Evolutionary conservation across 768 basidiomycete genomes (phyloP).

Genomic region (Leccinum boreale): DNA sequence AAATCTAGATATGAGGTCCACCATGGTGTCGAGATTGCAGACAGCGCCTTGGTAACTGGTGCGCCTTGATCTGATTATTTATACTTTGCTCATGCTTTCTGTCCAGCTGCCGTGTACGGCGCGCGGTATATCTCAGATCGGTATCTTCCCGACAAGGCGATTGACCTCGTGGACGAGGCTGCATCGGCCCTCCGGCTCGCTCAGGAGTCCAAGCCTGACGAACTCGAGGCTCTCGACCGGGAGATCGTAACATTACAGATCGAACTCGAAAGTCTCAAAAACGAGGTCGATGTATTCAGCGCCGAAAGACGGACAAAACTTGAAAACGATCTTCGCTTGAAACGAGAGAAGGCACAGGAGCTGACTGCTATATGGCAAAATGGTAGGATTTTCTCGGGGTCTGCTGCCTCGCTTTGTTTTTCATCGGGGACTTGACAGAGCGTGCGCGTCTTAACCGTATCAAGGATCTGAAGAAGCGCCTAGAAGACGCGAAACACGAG

Average conservation of each 20-base stretch:
- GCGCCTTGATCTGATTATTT: constrained; percentile 8
- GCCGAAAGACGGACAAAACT: constrained; percentile 68
- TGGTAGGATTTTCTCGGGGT: constrained; percentile 34
- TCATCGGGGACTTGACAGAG: constrained; percentile 38
- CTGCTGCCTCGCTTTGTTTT: too few relatives aligned
- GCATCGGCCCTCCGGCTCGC: constrained; percentile 83
- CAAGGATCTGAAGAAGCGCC: constrained; percentile 65
- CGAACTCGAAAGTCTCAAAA: constrained; percentile 85
- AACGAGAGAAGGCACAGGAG: constrained; percentile 58
- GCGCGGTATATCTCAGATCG: constrained; percentile 85
- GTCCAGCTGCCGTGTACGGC: constrained; percentile 73
- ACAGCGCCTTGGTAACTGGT: constrained; percentile 85
- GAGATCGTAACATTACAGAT: constrained; percentile 87
- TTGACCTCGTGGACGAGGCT: constrained; percentile 92
- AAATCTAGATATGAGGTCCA: constrained; percentile 87
- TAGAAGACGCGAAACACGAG: constrained; percentile 82
- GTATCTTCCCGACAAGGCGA: constrained; percentile 87
- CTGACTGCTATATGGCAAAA: constrained; percentile 72
- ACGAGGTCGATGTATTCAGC: constrained; percentile 82
- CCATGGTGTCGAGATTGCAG: constrained; percentile 90
- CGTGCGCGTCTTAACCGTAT: constrained; percentile 63
- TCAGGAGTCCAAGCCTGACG: constrained; percentile 85
- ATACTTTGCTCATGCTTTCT: not conserved
- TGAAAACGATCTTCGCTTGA: constrained; percentile 57
- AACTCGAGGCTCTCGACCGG: constrained; percentile 76